Evolutionary conservation across 352 stramenopile genomes (phyloP).

Genomic region (Phytophthora podocarpi): DNA sequence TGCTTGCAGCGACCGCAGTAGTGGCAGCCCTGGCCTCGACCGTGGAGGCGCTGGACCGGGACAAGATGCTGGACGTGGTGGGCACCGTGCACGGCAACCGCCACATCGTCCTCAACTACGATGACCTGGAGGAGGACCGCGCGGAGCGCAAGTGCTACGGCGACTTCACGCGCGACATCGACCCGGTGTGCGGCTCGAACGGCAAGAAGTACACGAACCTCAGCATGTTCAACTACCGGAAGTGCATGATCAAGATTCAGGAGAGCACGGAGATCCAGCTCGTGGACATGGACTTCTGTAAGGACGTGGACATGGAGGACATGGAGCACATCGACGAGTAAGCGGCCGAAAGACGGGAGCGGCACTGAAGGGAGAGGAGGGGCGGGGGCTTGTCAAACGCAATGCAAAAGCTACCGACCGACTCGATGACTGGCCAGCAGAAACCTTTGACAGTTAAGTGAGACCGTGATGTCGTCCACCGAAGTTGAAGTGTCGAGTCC

Average conservation of each 20-base stretch:
- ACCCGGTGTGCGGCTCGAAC: slow-evolving; percentile 60
- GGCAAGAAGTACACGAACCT: slow-evolving; percentile 58
- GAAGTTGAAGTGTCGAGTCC: slow-evolving; percentile 21
- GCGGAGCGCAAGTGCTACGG: slow-evolving; percentile 41
- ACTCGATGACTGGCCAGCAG: neutral
- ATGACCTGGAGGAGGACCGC: slow-evolving; percentile 27
- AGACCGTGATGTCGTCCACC: slow-evolving; percentile 4
- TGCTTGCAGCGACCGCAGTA: slow-evolving; percentile 8
- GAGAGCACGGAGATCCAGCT: slow-evolving; percentile 36
- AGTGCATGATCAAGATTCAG: slow-evolving; percentile 49
- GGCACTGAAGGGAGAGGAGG: slow-evolving; percentile 6
- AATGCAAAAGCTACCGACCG: neutral
- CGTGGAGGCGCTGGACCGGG: slow-evolving; percentile 34
- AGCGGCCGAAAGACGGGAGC: no score
- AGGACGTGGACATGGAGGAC: slow-evolving; percentile 40
- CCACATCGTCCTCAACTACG: slow-evolving; percentile 24
- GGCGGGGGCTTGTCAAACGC: slow-evolving; percentile 17
- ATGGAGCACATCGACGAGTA: slow-evolving; percentile 34
- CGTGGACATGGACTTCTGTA: slow-evolving; percentile 50
- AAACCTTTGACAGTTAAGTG: slow-evolving; percentile 1
- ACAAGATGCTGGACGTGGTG: slow-evolving; percentile 40
- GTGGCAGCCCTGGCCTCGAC: slow-evolving; percentile 10
- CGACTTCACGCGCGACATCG: slow-evolving; percentile 54
- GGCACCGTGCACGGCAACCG: slow-evolving; percentile 38
- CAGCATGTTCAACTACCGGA: slow-evolving; percentile 61